Base-by-base conservation (phyloP, 2,329 filamentous ascomycete genomes). In the Plectosphaerella sp. region DNA sequence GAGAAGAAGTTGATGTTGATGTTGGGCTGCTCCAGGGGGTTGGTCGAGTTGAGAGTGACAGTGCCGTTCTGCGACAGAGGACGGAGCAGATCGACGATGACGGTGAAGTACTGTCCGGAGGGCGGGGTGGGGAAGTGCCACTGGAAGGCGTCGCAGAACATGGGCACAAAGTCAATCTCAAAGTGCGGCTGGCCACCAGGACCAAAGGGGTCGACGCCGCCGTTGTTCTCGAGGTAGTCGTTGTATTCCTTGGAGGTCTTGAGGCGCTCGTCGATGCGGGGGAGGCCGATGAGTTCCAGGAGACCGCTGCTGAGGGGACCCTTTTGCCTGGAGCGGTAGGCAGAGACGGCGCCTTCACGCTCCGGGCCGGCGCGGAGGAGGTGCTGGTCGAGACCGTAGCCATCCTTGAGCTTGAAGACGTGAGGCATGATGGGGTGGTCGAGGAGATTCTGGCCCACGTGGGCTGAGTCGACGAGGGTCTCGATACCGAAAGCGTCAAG, bases 401-500 rank as follows among this genome's bases (percentile, higher is more conserved):
- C 65, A 46, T 76, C 67, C 56, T 72, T 68, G 59, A 75, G 60
- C 10, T 73, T 68, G 45, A 77, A 76, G 14, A 79, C 70, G 49
- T 78, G 70, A 1, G 74, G 72, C 28, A 83, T 72, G 54, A 78
- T 78, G 43, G 79, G 79, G 45, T 84, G 82, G 61, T 88, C 84
- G 53, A 84, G 72, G 4, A 88, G 72, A 66, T 87, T 84, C 52
- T 76, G 78, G 5, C 85, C 85, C 3, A 89, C 83, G 45, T 84
- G 81, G 1, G 79, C 78, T 0, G 82, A 77, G 55, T 86, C 74
- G 4, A 76, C 70, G 16, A 84, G 57, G 1, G 80, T 67, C 2
- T 72, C 61, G 56, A 87, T 86, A n/a, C 71, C 66, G 60, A 80
- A 75, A 49, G 71, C 69, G 18, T 72, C 56, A 6, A 88, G 74